Evolutionary conservation across 1,139 yeast species (phyloP).

Genomic region (Suhomyces ambrosiae): DNA sequence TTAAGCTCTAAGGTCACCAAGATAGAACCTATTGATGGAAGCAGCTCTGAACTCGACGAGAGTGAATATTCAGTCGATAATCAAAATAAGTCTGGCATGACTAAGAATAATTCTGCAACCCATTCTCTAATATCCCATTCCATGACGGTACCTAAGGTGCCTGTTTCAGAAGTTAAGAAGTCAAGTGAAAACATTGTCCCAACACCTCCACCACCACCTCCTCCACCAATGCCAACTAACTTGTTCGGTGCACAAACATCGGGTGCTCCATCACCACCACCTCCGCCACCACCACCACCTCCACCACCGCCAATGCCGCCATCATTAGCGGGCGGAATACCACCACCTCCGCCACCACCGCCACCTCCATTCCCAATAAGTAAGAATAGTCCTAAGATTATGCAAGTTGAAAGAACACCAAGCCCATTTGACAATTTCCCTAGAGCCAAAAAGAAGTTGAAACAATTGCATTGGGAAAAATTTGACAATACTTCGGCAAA

Average conservation of each 20-base stretch:
- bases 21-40: conserved; percentile 36
- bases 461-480: conserved; percentile 85
- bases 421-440: conserved; percentile 62
- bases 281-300: conserved; percentile 23
- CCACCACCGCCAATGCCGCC: conserved; percentile 23
- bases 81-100: no score
- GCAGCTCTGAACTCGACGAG: no score
- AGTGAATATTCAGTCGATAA: no score
- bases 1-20: conserved; percentile 53
- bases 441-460: conserved; percentile 75
- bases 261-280: conserved; percentile 24
- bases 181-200: conserved; percentile 10
- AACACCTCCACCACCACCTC: conserved; percentile 17
- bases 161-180: not conserved
- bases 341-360: conserved; percentile 28
- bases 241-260: no score
- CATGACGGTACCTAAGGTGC: no score
- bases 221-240: conserved; percentile 15
- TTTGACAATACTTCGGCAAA: conserved; percentile 58
- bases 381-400: conserved; percentile 12
- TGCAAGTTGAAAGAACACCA: conserved; percentile 14
- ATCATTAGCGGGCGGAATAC: conserved; percentile 14
- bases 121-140: no score
- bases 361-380: conserved; percentile 24
- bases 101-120: no score